A percentile compares a stretch with the other conserved stretches of the same genome.
phyloP scores from a whole-genome alignment of 208 protist genomes.

The Phytomonas francai region DNA sequence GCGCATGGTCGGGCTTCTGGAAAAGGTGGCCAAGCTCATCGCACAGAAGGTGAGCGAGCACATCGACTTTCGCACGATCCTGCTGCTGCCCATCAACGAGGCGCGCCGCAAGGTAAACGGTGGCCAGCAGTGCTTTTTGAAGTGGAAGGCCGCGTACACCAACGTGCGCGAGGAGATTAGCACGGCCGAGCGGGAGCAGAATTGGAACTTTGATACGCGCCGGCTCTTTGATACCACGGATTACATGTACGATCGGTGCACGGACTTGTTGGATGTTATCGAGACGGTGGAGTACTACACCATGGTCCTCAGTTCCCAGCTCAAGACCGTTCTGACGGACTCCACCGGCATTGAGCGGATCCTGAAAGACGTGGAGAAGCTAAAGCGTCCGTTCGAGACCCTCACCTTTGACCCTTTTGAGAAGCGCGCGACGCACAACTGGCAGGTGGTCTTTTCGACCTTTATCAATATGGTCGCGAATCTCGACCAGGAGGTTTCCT shows the following conservation, averaged over 20 bases:
- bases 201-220: slow-evolving; percentile 98
- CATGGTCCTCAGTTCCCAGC: slow-evolving; percentile 94
- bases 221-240: slow-evolving; percentile 95
- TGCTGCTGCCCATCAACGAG: slow-evolving; percentile 68
- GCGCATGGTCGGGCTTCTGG: slow-evolving; percentile 96
- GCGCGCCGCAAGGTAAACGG: slow-evolving; percentile 81
- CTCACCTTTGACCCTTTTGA: slow-evolving; percentile 97
- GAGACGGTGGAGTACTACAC: slow-evolving; percentile 95
- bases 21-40: slow-evolving; percentile 96
- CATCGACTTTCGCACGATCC: slow-evolving; percentile 90
- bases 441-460: slow-evolving; percentile 87
- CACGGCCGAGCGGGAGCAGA: slow-evolving; percentile 87
- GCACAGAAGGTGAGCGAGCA: slow-evolving; percentile 91
- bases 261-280: slow-evolving; percentile 92
- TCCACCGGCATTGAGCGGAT: slow-evolving; percentile 94
- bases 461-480: slow-evolving; percentile 90
- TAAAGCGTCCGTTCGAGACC: slow-evolving; percentile 93
- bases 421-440: slow-evolving; percentile 82
- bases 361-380: slow-evolving; percentile 88
- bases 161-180: slow-evolving; percentile 96
- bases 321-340: slow-evolving; percentile 96
- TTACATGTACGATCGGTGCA: slow-evolving; percentile 96
- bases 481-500: slow-evolving; percentile 91
- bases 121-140: slow-evolving; percentile 89
- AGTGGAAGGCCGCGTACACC: slow-evolving; percentile 92